Base-by-base conservation (phyloP, 2,329 filamentous ascomycete genomes). In the Pseudogymnoascus sp. region DNA sequence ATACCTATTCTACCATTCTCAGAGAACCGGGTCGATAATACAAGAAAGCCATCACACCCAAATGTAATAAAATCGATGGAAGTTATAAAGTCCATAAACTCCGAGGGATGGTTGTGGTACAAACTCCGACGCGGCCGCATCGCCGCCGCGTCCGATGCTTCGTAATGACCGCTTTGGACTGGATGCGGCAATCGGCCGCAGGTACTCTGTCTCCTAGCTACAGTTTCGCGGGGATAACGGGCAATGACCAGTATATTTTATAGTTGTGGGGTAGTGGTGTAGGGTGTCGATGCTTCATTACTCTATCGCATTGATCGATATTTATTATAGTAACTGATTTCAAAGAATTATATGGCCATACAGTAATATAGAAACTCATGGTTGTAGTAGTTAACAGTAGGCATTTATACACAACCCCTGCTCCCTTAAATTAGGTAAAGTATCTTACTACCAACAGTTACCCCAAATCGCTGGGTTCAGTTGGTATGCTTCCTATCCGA, bases 401-500 rank as follows among this genome's bases (percentile, higher is more conserved):
- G 5, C 22, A 33, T 55, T 55, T 33, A 5, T 19, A 33, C 28
- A 55, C 2, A 35, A 33, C 16, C 23, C 16, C 11, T 11, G 8
- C 8, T 14, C 23, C 23, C 8, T 52, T 52, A 9, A 11, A 52
- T 11, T 11, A 19, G 19, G 19, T 19, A 52, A 28, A 7, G 23
- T 52, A 30, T 11, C 14, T 28, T 30, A 52, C 45, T 52, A 52
- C n/a, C 14, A 16, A 52, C 14, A 52, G 14, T 28, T 52, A 8
- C 14, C n/a, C 23, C 23, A 52, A 30, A 30, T 28, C 25, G 6
- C 25, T 35, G 16, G 16, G 1, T 35, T 55, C 1, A 55, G 25
- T 16, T 33, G 58, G 69, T 66, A 64, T 71, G 78, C 68, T 79
- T 80, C 62, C 75, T 74, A 58, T 79, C 79, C 22, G 73, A 69